These are phyloP conservation scores for Penicillium sp. DNA, from an alignment of 2,329 filamentous ascomycete genomes.

Conservation along the genomic window DNA sequence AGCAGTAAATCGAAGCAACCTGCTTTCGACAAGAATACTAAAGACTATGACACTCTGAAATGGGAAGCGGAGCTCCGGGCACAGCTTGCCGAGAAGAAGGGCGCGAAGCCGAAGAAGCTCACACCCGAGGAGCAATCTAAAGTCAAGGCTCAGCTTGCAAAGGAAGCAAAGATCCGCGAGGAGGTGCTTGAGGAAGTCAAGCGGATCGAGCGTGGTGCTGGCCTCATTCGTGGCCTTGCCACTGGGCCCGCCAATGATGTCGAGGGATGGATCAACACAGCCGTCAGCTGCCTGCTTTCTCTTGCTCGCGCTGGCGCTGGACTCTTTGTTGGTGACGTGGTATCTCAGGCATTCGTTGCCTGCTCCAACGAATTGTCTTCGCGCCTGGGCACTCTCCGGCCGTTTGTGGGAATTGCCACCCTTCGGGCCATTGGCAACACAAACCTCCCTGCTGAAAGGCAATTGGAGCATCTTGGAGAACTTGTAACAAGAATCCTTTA, in stretches of 20 bases:
- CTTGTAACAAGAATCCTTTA: constrained; percentile 88
- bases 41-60: constrained; percentile 93
- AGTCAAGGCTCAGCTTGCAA: constrained; percentile 85
- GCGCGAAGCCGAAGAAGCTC: constrained; percentile 79
- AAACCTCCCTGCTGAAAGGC: constrained; percentile 69
- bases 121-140: constrained; percentile 86
- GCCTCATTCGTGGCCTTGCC: constrained; percentile 79
- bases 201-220: constrained; percentile 76
- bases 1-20: constrained; percentile 73
- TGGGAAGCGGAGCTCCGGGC: constrained; percentile 92
- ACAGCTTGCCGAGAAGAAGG: constrained; percentile 91
- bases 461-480: constrained; percentile 74
- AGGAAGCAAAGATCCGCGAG: constrained; percentile 76
- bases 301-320: constrained; percentile 75
- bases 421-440: constrained; percentile 75
- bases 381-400: constrained; percentile 72
- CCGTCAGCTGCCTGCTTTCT: constrained; percentile 69
- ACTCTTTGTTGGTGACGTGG: constrained; percentile 75
- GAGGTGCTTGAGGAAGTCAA: constrained; percentile 70
- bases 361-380: constrained; percentile 73
- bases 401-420: constrained; percentile 85
- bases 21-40: constrained; percentile 81
- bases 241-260: constrained; percentile 87
- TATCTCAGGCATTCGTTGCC: constrained; percentile 74
- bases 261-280: constrained; percentile 81